phyloP scores from a whole-genome alignment of 148 eudicot genomes.

The Dianthus caryophyllus region DNA sequence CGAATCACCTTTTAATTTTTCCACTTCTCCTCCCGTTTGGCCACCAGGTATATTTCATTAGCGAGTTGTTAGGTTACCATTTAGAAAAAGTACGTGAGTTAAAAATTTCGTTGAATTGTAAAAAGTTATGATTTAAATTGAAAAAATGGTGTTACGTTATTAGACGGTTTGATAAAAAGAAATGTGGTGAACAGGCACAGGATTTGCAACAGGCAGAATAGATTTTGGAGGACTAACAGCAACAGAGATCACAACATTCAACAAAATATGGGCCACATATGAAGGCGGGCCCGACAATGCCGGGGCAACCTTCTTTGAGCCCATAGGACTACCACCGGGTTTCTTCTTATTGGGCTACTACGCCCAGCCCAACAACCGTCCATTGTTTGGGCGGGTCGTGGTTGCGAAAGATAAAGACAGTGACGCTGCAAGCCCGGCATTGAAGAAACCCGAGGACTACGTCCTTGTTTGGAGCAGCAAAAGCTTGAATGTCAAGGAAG shows the following conservation, averaged over 20 bases:
- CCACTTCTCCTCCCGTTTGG: slow-evolving; percentile 31
- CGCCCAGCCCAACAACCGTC: slow-evolving; percentile 35
- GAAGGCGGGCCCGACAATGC: slow-evolving; percentile 31
- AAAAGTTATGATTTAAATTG: no score
- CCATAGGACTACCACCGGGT: slow-evolving; percentile 29
- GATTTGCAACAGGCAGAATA: slow-evolving; percentile 36
- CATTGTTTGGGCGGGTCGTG: slow-evolving; percentile 32
- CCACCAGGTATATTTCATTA: slow-evolving; percentile 24
- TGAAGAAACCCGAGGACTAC: slow-evolving; percentile 32
- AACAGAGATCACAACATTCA: slow-evolving; percentile 28
- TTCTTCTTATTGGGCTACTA: slow-evolving; percentile 30
- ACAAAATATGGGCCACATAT: slow-evolving; percentile 37
- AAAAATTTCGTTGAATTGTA: no score
- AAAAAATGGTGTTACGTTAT: background rate
- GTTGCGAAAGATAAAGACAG: slow-evolving; percentile 29
- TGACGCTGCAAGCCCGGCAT: slow-evolving; percentile 15
- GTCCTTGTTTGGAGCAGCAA: slow-evolving; percentile 42
- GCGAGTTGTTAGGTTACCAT: no score
- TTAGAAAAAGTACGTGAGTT: no score
- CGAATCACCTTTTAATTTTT: slow-evolving; percentile 27
- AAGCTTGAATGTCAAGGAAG: slow-evolving; percentile 25
- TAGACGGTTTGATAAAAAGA: no score
- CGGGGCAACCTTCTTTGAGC: slow-evolving; percentile 40
- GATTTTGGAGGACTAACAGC: slow-evolving; percentile 38
- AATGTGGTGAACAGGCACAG: slow-evolving; percentile 24